Conservation (phyloP, 768 basidiomycete genomes). For the Leucosporidium yakuticum region DNA sequence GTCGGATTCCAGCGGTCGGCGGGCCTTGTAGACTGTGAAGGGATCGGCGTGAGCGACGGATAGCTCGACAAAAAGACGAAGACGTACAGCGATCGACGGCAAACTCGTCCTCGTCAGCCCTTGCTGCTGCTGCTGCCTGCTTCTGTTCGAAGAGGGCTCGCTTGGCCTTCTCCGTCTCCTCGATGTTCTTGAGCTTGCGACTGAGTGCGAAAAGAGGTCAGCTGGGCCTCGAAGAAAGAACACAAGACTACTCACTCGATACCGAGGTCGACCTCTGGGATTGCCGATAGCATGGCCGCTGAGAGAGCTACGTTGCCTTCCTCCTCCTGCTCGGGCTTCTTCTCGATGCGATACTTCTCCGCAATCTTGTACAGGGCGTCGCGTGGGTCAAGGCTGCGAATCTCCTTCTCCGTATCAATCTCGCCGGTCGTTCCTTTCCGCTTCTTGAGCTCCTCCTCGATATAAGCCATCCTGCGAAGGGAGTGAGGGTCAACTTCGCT, state of each 20-base stretch:
- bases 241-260: slow-evolving; percentile 71
- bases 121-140: not conserved
- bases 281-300: slow-evolving; percentile 90
- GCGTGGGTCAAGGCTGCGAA: slow-evolving; percentile 54
- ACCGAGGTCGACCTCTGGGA: slow-evolving; percentile 95
- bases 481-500: not conserved
- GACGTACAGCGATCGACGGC: slow-evolving; percentile 80
- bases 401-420: slow-evolving; percentile 38
- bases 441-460: slow-evolving; percentile 83
- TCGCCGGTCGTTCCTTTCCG: slow-evolving; percentile 53
- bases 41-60: not conserved
- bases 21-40: slow-evolving; percentile 70
- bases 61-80: not conserved
- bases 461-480: slow-evolving; percentile 81
- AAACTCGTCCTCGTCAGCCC: slow-evolving; percentile 63
- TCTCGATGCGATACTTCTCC: slow-evolving; percentile 46
- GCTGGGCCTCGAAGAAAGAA: not conserved
- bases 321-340: slow-evolving; percentile 51
- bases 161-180: slow-evolving; percentile 95
- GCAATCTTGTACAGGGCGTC: slow-evolving; percentile 71
- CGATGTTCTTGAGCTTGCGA: slow-evolving; percentile 84
- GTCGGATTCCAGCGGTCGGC: slow-evolving; percentile 75
- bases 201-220: slow-evolving; percentile 46
- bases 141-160: slow-evolving; percentile 62
- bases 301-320: slow-evolving; percentile 92